These are phyloP conservation scores for Elsinoe australis DNA, from an alignment of 2,329 filamentous ascomycete genomes.

Conservation along the genomic window DNA sequence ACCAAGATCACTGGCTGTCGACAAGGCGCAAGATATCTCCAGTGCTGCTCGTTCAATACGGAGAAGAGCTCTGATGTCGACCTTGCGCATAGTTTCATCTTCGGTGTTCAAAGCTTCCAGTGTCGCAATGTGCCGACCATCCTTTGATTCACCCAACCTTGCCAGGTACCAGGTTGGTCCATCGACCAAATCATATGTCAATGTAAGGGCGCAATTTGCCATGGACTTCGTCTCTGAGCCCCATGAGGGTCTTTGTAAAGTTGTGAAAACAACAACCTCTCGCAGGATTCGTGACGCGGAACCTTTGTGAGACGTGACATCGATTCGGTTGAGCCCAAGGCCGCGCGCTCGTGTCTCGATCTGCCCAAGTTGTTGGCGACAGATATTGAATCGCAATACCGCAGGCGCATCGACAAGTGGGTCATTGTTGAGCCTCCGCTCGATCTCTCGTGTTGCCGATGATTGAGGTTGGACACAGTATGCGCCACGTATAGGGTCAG, in stretches of 20 bases:
- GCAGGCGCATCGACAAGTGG: conserved; percentile 51
- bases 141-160: neutral
- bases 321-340: conserved; percentile 56
- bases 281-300: conserved; percentile 63
- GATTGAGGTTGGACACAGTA: conserved; percentile 59
- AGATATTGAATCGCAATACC: conserved; percentile 51
- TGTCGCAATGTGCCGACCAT: neutral
- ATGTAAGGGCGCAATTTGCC: conserved; percentile 1
- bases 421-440: conserved; percentile 58
- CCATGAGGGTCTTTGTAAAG: conserved; percentile 13
- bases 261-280: conserved; percentile 49
- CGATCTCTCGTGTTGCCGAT: conserved; percentile 41
- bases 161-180: conserved; percentile 7
- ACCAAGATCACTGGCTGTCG: too few relatives aligned
- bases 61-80: neutral
- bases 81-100: neutral
- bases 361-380: conserved; percentile 54
- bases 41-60: neutral
- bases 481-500: conserved; percentile 73
- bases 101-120: neutral
- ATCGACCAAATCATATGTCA: conserved; percentile 1
- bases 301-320: conserved; percentile 54
- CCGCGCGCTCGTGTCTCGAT: conserved; percentile 54
- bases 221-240: neutral
- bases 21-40: neutral